A percentile compares a stretch with the other conserved stretches of the same genome.
Evolutionary conservation across 23 red algal species (phyloP).

Genomic region (Gracilaria domingensis): DNA sequence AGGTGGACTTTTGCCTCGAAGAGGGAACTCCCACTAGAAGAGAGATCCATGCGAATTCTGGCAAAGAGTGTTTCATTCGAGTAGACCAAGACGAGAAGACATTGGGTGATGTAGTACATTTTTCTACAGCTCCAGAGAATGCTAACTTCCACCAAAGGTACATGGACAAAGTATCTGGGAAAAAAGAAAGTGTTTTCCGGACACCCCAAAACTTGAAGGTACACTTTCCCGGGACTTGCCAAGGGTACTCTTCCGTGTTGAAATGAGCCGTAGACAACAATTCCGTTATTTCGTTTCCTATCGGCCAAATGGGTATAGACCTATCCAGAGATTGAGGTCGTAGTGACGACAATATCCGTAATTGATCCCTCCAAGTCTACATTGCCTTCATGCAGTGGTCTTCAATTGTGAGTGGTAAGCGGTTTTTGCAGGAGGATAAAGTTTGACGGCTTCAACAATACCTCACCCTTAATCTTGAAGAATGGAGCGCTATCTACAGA

Average conservation of each 20-base stretch:
- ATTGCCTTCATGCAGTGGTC: background rate
- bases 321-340: background rate
- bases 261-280: background rate
- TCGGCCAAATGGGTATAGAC: background rate
- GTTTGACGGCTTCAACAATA: conserved; percentile 36
- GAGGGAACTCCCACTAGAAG: background rate
- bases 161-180: too few relatives aligned
- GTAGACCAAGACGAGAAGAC: background rate
- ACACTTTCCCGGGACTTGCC: background rate
- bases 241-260: too few relatives aligned
- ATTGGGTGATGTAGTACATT: background rate
- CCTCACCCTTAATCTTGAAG: conserved; percentile 65
- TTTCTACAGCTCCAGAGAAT: background rate
- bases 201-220: background rate
- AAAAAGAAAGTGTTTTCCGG: background rate
- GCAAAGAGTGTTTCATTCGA: background rate
- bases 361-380: background rate
- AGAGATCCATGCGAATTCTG: background rate
- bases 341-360: background rate
- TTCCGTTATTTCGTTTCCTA: background rate
- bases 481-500: conserved; percentile 49
- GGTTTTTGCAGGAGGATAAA: conserved; percentile 63
- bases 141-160: background rate
- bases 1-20: background rate
- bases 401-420: background rate